Evolutionary conservation across 2,329 filamentous ascomycete species (phyloP).

Genomic region (Chalaropsis ovoidea): DNA sequence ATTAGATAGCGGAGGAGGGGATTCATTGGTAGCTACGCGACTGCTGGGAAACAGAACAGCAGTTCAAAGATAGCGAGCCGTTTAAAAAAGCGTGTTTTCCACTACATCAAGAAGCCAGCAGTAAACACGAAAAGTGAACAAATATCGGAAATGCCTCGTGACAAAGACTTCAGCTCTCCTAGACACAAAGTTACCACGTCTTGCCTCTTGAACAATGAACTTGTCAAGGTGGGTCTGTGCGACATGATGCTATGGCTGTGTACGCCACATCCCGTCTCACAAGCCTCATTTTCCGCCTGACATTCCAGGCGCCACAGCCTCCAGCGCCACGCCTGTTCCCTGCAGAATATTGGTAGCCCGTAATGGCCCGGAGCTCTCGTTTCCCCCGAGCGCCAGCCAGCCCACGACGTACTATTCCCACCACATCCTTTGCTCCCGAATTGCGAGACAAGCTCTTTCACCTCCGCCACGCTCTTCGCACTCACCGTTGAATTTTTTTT

Average conservation of each 20-base stretch:
- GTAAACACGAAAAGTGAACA: neutral
- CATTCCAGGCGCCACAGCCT: constrained; percentile 18
- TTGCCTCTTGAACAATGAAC: too few species aligned
- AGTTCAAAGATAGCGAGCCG: neutral
- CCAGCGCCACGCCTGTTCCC: neutral
- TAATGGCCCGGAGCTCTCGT: constrained; percentile 20
- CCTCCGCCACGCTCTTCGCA: neutral
- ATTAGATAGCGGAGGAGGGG: neutral
- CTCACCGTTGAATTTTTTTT: neutral
- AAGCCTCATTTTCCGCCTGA: constrained; percentile 19
- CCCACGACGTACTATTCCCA: neutral
- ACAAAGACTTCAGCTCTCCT: neutral
- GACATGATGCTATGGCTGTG: neutral
- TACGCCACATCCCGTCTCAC: neutral
- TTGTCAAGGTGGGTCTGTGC: neutral
- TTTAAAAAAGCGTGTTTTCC: neutral
- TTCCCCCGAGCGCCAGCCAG: neutral
- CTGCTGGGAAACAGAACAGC: constrained; percentile 14
- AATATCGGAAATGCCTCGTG: neutral
- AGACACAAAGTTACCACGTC: too few species aligned
- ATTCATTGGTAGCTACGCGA: neutral
- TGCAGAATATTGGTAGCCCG: constrained; percentile 15
- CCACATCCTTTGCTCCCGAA: constrained; percentile 15
- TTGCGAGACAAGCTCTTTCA: constrained; percentile 16
- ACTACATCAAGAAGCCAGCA: neutral